Evolutionary conservation across 352 stramenopile species (phyloP).

Genomic region (Pythium grandisporangium): DNA sequence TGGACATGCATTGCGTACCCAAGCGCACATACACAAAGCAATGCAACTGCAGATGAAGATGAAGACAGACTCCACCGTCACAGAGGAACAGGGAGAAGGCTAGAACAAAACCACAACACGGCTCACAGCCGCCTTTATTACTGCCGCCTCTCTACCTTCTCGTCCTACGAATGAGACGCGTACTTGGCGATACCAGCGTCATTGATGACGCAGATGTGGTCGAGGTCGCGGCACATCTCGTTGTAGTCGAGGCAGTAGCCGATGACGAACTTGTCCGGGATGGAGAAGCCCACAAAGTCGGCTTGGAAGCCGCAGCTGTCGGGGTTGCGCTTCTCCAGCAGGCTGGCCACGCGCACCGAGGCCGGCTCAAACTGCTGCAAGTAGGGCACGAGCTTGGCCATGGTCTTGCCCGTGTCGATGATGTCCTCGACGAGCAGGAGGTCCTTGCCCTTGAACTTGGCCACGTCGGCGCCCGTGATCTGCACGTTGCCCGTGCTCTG

Average conservation of each 20-base stretch:
- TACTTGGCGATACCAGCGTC: conserved; percentile 87
- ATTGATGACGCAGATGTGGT: conserved; percentile 95
- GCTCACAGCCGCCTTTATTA: too few species aligned
- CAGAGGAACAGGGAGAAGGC: too few species aligned
- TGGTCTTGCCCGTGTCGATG: conserved; percentile 95
- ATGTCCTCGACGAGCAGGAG: conserved; percentile 97
- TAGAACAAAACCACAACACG: too few species aligned
- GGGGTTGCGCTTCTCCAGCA: conserved; percentile 92
- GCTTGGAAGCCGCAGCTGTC: conserved; percentile 85
- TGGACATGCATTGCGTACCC: too few species aligned
- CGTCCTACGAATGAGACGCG: conserved; percentile 33
- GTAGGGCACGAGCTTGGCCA: conserved; percentile 86
- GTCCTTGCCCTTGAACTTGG: conserved; percentile 86
- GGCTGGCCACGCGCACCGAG: conserved; percentile 84
- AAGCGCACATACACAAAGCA: too few species aligned
- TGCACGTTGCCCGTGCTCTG: conserved; percentile 88
- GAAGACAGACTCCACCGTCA: too few species aligned
- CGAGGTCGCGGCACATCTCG: conserved; percentile 93
- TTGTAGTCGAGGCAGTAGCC: conserved; percentile 98
- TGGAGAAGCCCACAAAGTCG: conserved; percentile 95
- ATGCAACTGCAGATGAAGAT: too few species aligned
- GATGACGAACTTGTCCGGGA: conserved; percentile 94
- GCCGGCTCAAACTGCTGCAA: conserved; percentile 71
- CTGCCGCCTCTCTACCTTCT: too few species aligned
- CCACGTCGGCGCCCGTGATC: conserved; percentile 78